Evolutionary conservation across 768 basidiomycete species (phyloP).

Genomic region (Kwoniella bestiolae): DNA sequence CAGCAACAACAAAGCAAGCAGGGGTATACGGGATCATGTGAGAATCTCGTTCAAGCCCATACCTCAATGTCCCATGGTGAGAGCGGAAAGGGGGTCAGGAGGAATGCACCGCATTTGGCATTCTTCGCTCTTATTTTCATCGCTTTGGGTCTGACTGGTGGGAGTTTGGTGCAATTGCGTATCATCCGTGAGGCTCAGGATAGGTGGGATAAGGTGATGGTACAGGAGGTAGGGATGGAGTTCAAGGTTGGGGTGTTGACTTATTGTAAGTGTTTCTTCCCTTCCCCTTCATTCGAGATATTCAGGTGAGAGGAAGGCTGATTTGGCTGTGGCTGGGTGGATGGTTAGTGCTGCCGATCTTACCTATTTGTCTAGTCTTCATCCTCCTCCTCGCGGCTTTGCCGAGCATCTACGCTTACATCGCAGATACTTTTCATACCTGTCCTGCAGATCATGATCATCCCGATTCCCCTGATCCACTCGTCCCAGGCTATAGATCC

Average conservation of each 20-base stretch:
- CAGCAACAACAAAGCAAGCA: background rate
- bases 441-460: conserved; percentile 2
- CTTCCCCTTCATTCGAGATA: background rate
- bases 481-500: background rate
- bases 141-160: conserved; percentile 1
- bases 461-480: background rate
- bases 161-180: background rate
- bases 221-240: background rate
- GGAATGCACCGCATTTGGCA: background rate
- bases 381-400: background rate
- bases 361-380: background rate
- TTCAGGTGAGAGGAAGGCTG: no score
- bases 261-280: background rate
- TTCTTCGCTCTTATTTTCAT: conserved; percentile 1
- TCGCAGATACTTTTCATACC: background rate
- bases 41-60: background rate
- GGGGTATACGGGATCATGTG: no score
- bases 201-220: background rate
- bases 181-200: background rate
- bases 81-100: no score
- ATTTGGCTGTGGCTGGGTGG: background rate
- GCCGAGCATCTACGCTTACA: background rate
- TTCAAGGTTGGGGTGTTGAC: background rate
- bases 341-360: background rate
- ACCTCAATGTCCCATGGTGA: background rate